Conservation (phyloP, 73 alveolate species). For the Tetrahymena thermophila region DNA sequence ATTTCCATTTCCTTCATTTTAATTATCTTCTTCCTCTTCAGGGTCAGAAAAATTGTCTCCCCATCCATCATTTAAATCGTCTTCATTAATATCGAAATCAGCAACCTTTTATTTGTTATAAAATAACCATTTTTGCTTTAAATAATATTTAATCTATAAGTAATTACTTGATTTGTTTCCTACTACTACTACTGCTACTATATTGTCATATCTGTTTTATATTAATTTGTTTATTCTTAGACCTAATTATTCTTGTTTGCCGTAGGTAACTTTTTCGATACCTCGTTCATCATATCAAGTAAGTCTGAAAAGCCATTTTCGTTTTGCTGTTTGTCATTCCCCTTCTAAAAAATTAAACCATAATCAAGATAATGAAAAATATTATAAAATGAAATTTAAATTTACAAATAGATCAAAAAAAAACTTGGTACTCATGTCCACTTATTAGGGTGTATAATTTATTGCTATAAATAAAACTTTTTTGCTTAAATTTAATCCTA, state of each 20-base stretch:
- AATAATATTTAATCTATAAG: not conserved
- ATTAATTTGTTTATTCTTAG: not conserved
- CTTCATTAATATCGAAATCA: not conserved
- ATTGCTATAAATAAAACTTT: not conserved
- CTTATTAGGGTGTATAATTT: not conserved
- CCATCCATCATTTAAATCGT: not conserved
- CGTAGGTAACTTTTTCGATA: not conserved
- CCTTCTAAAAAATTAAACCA: not conserved
- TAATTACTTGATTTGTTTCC: not conserved
- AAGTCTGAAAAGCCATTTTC: not conserved
- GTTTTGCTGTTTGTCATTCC: not conserved
- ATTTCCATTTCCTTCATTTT: not conserved
- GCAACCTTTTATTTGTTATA: not conserved
- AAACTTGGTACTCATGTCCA: not conserved
- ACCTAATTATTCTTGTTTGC: not conserved
- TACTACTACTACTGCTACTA: not conserved
- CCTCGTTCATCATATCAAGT: not conserved
- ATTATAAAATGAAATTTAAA: not conserved
- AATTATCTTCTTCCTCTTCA: not conserved
- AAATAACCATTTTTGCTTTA: not conserved
- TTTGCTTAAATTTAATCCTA: not conserved
- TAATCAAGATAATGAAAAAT: not conserved
- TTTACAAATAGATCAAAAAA: not conserved
- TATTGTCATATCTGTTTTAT: not conserved
- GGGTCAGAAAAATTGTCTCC: not conserved